Base-by-base conservation (phyloP, 1,284 basidiomycete species). In the Exobasidium cylindrosporum region DNA sequence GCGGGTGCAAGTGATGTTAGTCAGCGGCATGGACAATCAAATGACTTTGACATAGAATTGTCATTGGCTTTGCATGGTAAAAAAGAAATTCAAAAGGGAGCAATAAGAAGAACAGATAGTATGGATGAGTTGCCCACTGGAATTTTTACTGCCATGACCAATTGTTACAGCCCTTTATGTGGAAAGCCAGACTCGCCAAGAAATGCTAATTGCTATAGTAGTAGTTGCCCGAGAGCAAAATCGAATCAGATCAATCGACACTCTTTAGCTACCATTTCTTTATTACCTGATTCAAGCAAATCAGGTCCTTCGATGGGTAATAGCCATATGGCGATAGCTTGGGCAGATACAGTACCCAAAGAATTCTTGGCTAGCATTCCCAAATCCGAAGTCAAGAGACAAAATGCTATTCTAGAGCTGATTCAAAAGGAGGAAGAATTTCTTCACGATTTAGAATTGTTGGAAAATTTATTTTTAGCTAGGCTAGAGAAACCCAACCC, bases 81-180 rank as follows among this genome's bases (percentile, higher is more conserved):
- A 84, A 84, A 83, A 52, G 83, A 89, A 23, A 82, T 97, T 60
- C 96, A 96, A 0, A 88, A 90, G 0, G 97, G 98, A 80, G 97
- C 93, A 0, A 86, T 97, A 24, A 84, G 98, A 64, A 95, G 93
- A 0, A 57, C n/a, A 60, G 45, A 58, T 23, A 43, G 84, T 86
- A 73, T 85, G 84, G 84, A 83, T 52, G 83, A 89, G 23, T 82
- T 97, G 60, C 96, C 96, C 0, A 88, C 90, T 0, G 96, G 96
- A 43, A 92, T 98, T 10, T 97, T 98, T 80, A 97, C 94, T 0
- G 86, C 97, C 24, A 84, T 99, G 64, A 95, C 94, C 0, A 92
- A 94, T 76, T 99, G 96, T 81, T 98, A 98, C 83, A 96, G 92
- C 47, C 93, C 96, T 10, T 97, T 96, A 44, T 98, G 96, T 82